Evolutionary conservation across 305 asterid species (phyloP).

Genomic region (Solanum aculeatissimum): DNA sequence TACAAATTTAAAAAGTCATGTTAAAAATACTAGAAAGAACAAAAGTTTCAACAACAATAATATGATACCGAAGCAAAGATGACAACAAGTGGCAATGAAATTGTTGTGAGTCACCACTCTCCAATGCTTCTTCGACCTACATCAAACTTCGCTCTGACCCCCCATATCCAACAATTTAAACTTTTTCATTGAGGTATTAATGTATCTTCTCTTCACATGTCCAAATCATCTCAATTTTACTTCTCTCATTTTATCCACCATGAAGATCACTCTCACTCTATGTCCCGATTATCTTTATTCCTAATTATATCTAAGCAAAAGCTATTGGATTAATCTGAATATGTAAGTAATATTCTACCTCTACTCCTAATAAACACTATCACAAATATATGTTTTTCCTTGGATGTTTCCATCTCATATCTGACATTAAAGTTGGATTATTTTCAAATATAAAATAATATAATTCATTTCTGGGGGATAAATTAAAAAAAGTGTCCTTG

Average conservation of each 20-base stretch:
- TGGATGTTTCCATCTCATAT: neutral
- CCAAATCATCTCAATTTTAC: fast-evolving
- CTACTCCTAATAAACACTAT: neutral
- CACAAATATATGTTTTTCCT: neutral
- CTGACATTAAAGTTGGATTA: neutral
- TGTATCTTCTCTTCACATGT: neutral
- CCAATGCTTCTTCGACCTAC: neutral
- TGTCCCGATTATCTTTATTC: no score
- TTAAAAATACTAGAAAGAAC: neutral
- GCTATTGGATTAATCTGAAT: neutral
- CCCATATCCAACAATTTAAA: neutral
- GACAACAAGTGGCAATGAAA: neutral
- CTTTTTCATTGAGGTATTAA: neutral
- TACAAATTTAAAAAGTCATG: neutral
- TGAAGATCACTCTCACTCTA: neutral
- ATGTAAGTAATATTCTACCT: neutral
- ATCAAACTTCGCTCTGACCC: neutral
- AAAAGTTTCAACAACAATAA: neutral
- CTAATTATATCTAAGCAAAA: neutral
- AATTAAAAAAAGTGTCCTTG: fast-evolving
- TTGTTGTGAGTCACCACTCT: no score
- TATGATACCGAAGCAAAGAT: no score
- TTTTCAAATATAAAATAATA: no score
- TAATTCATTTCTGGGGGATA: no score
- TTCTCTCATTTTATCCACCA: neutral